Conservation (phyloP, 192 early-diverging fungal species). For the Entomortierella chlamydospora region DNA sequence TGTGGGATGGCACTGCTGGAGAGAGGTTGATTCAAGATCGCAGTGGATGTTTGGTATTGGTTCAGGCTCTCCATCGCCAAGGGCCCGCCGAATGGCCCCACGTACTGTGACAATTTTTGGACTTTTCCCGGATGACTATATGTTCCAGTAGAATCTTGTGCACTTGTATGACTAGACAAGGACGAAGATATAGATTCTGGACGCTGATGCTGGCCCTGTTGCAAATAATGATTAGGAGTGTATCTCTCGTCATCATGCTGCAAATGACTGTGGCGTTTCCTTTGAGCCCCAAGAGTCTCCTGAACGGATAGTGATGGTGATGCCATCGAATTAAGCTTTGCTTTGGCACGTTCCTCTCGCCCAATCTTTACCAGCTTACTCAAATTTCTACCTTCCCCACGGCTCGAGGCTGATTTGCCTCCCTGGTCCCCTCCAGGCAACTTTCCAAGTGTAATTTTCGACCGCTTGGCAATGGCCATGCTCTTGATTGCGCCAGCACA, state of each 20-base stretch:
- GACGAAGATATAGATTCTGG: constrained; percentile 4
- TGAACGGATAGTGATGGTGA: constrained; percentile 6
- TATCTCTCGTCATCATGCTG: constrained; percentile 6
- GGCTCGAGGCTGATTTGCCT: not conserved
- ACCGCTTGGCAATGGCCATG: constrained; percentile 39
- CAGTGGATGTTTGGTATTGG: constrained; percentile 34
- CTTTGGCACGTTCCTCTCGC: constrained; percentile 26
- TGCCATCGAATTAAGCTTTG: constrained; percentile 5
- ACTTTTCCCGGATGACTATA: constrained; percentile 30
- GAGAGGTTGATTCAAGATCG: constrained; percentile 37
- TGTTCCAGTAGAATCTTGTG: not conserved
- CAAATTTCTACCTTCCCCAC: constrained; percentile 15
- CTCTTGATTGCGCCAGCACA: constrained; percentile 47
- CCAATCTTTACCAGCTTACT: constrained; percentile 44
- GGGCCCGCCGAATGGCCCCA: constrained; percentile 45
- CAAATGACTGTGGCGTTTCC: constrained; percentile 27
- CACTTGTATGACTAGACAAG: not conserved
- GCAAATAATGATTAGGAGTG: not conserved
- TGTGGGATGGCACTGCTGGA: constrained; percentile 13
- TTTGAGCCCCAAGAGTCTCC: not conserved
- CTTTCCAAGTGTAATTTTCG: constrained; percentile 19
- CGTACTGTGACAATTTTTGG: constrained; percentile 43
- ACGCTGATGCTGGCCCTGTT: not conserved
- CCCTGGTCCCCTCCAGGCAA: not conserved
- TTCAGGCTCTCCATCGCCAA: constrained; percentile 39